Evolutionary conservation across 805 yeast species (phyloP).

Genomic region (Spathaspora hagerdaliae): DNA sequence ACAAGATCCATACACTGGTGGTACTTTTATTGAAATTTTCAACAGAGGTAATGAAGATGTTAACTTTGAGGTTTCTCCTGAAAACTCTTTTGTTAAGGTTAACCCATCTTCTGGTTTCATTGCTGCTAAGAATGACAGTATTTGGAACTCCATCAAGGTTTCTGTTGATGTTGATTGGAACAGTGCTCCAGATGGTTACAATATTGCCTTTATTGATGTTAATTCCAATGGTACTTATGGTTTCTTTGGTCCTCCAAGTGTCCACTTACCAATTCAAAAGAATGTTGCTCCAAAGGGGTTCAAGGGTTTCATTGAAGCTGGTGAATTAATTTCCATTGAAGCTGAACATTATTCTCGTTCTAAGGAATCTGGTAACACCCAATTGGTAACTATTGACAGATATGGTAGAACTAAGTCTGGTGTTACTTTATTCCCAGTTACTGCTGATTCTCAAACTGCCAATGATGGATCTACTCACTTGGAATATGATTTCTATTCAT

Average conservation of each 20-base stretch:
- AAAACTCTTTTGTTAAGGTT: slow-evolving; percentile 8
- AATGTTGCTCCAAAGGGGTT: slow-evolving; percentile 7
- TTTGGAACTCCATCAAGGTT: slow-evolving; percentile 13
- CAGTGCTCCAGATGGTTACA: slow-evolving; percentile 10
- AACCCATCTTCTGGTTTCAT: slow-evolving; percentile 9
- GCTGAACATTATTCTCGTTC: slow-evolving; percentile 11
- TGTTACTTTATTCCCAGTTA: slow-evolving; percentile 12
- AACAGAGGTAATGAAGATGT: slow-evolving; percentile 14
- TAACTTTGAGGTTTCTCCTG: slow-evolving; percentile 10
- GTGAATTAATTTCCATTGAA: slow-evolving; percentile 12
- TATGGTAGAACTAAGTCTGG: slow-evolving; percentile 14
- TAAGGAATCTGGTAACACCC: slow-evolving; percentile 8
- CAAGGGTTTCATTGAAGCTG: slow-evolving; percentile 13
- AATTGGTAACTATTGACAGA: slow-evolving; percentile 7
- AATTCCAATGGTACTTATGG: slow-evolving; percentile 8
- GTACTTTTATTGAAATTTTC: slow-evolving; percentile 12
- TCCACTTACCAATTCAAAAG: slow-evolving; percentile 11
- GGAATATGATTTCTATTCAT: slow-evolving; percentile 13
- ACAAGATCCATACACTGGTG: slow-evolving; percentile 11
- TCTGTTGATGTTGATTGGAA: slow-evolving; percentile 14
- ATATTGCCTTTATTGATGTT: slow-evolving; percentile 10
- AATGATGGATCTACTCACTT: slow-evolving; percentile 8
- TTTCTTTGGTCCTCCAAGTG: slow-evolving; percentile 8
- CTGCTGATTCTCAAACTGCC: slow-evolving; percentile 10
- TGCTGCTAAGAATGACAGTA: slow-evolving; percentile 9